Base-by-base conservation (phyloP, 1,284 basidiomycete genomes). In the Puccinia horiana region DNA sequence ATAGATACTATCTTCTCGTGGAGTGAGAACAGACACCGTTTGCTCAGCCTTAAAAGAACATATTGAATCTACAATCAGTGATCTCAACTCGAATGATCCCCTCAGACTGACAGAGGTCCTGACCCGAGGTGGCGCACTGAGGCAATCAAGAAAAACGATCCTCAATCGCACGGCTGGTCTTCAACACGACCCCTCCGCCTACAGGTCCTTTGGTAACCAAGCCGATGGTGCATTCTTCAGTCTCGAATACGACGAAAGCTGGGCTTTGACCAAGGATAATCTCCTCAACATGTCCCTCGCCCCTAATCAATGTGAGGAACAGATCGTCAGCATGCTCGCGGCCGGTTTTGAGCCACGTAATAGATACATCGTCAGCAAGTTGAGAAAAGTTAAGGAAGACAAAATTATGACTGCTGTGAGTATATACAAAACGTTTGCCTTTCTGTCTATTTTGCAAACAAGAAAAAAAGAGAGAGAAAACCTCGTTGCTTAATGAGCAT, bases 301-400 rank as follows among this genome's bases (percentile, higher is more conserved):
- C n/a, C 78, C 78, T 0, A 40, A 18, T 5, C 52, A 47, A 12
- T 5, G 32, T 56, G 67, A 61, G 49, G 78, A 81, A 35, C 11
- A 47, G 9, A 26, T 73, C 29, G 16, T 63, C 23, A 58, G 42
- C 29, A 52, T 81, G 67, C 56, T 81, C 3, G 69, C 67, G 20
- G 67, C 78, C 32, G 78, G 78, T 20, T 81, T 81, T 37, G 29
- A 67, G 12, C 42, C 54, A 8, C 73, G 26, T 16, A 73, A 73
- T 44, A 26, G 69, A 29, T 54, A 18, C 37, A 67, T 81, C 11
- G 67, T 81, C 29, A 40, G 54, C 3, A 73, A 58, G 18, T 35
- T 73, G 54, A 73, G 78, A 40, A 61, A 47, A 56, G 42, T 73
- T 23, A 72, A 73, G 72, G 37, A 56, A 44, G 54, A 44, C n/a